phyloP scores from a whole-genome alignment of 2,329 filamentous ascomycete species.

The Fusarium keratoplasticum region DNA sequence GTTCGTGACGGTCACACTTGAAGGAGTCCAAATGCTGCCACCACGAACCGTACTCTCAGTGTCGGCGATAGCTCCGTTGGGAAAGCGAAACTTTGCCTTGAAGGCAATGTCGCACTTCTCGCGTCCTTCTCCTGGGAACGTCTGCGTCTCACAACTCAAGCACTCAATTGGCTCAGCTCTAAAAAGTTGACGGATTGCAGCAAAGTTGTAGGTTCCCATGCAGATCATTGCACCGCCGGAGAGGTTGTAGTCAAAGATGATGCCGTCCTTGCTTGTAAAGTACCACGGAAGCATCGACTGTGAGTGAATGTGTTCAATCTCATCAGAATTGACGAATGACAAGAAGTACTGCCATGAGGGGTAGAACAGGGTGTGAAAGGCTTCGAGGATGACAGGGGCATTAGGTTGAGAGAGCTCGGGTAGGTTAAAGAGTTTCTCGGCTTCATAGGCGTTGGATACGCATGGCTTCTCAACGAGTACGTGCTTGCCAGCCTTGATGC shows the following conservation, averaged over 20 bases:
- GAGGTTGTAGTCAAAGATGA: neutral
- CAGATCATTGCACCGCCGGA: neutral
- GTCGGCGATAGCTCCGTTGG: neutral
- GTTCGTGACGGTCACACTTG: neutral
- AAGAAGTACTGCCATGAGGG: slow-evolving; percentile 4
- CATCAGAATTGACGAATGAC: neutral
- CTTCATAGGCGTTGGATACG: neutral
- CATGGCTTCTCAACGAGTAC: slow-evolving; percentile 20
- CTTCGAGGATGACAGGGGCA: neutral
- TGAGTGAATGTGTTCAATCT: neutral
- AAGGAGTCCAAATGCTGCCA: neutral
- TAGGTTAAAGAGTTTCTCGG: neutral
- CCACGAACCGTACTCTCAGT: neutral
- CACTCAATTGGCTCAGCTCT: neutral
- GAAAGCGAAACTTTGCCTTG: neutral
- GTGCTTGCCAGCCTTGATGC: slow-evolving; percentile 61
- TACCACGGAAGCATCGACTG: neutral
- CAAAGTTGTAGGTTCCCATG: neutral
- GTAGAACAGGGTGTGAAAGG: neutral
- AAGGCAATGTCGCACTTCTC: neutral
- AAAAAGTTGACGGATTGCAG: neutral
- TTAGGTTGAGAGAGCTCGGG: neutral
- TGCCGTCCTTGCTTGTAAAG: neutral
- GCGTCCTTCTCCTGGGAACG: neutral
- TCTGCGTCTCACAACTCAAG: neutral